Conservation (phyloP, 148 eudicot species). For the Selenicereus undatus region DNA sequence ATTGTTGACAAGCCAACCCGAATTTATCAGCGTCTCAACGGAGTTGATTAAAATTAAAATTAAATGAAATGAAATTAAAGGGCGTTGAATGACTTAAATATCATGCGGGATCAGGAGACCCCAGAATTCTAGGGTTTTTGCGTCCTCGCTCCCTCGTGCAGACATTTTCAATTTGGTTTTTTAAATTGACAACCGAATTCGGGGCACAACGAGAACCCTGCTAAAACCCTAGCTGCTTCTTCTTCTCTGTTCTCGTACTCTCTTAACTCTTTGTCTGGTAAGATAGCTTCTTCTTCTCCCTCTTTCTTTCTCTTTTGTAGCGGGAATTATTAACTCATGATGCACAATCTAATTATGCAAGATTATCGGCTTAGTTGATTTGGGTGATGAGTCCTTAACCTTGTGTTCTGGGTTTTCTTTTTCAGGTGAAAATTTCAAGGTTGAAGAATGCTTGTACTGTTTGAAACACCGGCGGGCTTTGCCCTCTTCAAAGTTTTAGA, state of each 20-base stretch:
- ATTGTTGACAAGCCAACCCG: too few relatives aligned
- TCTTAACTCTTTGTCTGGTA: not conserved
- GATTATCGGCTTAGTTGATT: too few relatives aligned
- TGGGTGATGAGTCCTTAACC: not conserved
- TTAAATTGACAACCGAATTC: not conserved
- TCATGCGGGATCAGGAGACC: constrained; percentile 27
- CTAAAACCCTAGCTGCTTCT: constrained; percentile 8
- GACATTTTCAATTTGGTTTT: not conserved
- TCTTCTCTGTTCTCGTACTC: not conserved
- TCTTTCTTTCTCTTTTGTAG: not conserved
- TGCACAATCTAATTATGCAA: not conserved
- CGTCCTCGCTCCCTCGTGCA: not conserved
- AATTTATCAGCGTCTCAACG: too few relatives aligned
- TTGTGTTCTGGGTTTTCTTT: not conserved
- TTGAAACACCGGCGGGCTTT: constrained; percentile 87
- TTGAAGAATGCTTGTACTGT: constrained; percentile 50
- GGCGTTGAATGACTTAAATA: too few relatives aligned
- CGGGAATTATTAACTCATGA: too few relatives aligned
- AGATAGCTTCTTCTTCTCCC: not conserved
- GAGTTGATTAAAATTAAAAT: too few relatives aligned
- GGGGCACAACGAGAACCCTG: not conserved
- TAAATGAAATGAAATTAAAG: too few relatives aligned
- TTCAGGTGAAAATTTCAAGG: constrained; percentile 16
- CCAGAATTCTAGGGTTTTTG: not conserved
- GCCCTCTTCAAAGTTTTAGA: constrained; percentile 88